Conservation (phyloP, 371 early-diverging fungal genomes). For the Apophysomyces sp. region DNA sequence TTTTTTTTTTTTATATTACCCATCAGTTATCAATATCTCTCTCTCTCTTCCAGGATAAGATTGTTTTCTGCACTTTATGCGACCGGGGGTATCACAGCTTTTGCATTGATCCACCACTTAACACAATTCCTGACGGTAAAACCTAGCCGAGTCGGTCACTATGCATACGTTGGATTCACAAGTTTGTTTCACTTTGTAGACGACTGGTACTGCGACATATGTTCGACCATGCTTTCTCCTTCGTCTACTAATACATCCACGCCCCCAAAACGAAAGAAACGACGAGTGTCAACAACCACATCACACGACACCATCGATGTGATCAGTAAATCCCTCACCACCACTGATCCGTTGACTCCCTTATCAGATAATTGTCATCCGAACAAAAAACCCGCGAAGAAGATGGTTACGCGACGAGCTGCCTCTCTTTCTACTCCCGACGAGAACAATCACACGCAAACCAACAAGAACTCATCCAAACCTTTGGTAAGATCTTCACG, state of each 20-base stretch:
- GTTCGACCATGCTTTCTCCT: conserved; percentile 33
- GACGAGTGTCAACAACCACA: neutral
- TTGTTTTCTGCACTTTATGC: conserved; percentile 35
- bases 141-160: neutral
- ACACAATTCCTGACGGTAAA: conserved; percentile 36
- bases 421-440: conserved; percentile 4
- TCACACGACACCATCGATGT: no score
- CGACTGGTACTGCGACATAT: conserved; percentile 40
- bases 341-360: conserved; percentile 1
- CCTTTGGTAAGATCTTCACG: conserved; percentile 1
- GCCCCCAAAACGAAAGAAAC: conserved; percentile 8
- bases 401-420: conserved; percentile 38
- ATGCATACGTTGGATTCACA: neutral
- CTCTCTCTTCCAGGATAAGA: conserved; percentile 18
- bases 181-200: conserved; percentile 15
- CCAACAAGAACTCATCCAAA: conserved; percentile 15
- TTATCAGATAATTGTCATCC: conserved; percentile 9
- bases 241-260: conserved; percentile 16
- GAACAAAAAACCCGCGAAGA: conserved; percentile 21
- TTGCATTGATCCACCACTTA: conserved; percentile 32
- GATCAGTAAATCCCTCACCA: neutral
- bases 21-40: neutral
- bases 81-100: conserved; percentile 38
- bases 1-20: conserved; percentile 4
- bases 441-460: conserved; percentile 18